These are phyloP conservation scores for Calonectria hawksworthii DNA, from an alignment of 2,329 filamentous ascomycete genomes.

Conservation along the genomic window DNA sequence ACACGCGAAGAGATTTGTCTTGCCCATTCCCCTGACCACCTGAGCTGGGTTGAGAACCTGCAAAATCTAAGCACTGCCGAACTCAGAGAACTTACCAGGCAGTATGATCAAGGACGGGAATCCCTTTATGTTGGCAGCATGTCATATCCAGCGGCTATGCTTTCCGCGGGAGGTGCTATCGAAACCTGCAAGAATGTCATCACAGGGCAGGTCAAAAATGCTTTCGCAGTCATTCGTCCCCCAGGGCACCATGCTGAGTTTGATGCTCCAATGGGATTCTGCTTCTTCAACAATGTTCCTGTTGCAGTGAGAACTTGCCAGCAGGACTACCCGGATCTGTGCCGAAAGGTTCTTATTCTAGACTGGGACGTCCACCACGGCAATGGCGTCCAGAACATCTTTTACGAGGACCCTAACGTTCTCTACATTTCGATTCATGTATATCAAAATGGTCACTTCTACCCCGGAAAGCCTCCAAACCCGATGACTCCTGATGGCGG, in stretches of 20 bases:
- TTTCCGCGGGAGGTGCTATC: constrained; percentile 93
- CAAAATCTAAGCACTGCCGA: constrained; percentile 70
- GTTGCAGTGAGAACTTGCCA: constrained; percentile 93
- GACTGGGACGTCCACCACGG: constrained; percentile 91
- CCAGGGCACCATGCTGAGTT: constrained; percentile 96
- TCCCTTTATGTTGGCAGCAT: constrained; percentile 88
- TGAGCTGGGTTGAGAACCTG: constrained; percentile 78
- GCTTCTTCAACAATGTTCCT: constrained; percentile 97
- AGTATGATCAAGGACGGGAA: constrained; percentile 75
- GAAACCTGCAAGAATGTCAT: constrained; percentile 96
- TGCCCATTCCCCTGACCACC: constrained; percentile 84
- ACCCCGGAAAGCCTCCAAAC: constrained; percentile 77
- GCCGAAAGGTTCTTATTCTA: constrained; percentile 90
- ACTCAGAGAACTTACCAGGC: constrained; percentile 75
- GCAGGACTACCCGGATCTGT: constrained; percentile 81
- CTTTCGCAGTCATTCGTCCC: constrained; percentile 93
- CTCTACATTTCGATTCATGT: constrained; percentile 97
- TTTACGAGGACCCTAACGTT: constrained; percentile 94
- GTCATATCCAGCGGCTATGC: constrained; percentile 83
- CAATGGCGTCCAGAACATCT: constrained; percentile 96
- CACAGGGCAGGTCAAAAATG: constrained; percentile 87
- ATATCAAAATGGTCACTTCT: constrained; percentile 86
- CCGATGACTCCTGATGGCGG: constrained; percentile 71
- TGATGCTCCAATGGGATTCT: constrained; percentile 91
- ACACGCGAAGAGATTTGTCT: constrained; percentile 84